Conservation (phyloP, 73 alveolate species). For the Tetrahymena malaccensis region DNA sequence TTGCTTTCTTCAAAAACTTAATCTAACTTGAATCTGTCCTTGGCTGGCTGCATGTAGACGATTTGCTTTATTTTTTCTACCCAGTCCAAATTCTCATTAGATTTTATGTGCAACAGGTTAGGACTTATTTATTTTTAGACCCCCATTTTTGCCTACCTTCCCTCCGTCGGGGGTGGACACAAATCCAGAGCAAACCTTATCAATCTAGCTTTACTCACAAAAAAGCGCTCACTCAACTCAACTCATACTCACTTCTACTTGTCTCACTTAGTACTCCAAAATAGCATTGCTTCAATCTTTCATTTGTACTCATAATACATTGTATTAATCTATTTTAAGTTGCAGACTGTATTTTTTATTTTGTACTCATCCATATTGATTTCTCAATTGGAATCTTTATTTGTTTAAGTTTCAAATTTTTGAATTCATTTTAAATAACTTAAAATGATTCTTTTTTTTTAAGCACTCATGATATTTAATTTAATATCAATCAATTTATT, state of each 20-base stretch:
- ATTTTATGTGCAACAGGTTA: neutral
- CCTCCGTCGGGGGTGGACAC: neutral
- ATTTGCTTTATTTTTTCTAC: neutral
- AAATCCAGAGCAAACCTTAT: neutral
- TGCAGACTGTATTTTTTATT: neutral
- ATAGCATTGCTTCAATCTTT: neutral
- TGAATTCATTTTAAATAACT: neutral
- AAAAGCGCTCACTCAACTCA: neutral
- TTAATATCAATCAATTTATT: neutral
- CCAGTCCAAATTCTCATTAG: neutral
- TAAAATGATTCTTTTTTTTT: neutral
- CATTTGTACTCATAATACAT: neutral
- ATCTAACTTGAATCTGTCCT: neutral
- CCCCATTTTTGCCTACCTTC: neutral
- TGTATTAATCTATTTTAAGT: neutral
- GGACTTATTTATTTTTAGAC: neutral
- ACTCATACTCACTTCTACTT: neutral
- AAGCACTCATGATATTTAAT: neutral
- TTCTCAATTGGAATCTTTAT: neutral
- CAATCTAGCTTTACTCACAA: neutral
- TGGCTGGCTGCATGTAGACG: conserved; percentile 4
- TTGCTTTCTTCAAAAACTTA: neutral
- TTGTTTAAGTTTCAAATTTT: neutral
- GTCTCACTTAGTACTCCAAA: neutral
- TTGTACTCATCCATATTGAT: neutral